These are phyloP conservation scores for Pseudonitzschia multiseries DNA, from an alignment of 108 stramenopile genomes.

Conservation along the genomic window DNA sequence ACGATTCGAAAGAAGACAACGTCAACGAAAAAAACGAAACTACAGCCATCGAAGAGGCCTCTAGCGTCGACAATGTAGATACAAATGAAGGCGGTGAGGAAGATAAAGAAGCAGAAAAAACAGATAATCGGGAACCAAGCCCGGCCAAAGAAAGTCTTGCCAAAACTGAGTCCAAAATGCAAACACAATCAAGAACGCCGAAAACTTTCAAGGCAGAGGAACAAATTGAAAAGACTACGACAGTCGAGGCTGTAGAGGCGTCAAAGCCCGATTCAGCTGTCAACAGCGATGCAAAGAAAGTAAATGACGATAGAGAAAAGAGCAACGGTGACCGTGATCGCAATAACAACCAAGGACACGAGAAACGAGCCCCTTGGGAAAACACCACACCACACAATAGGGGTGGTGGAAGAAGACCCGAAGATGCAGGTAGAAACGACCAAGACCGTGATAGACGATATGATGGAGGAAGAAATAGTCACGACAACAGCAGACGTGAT, in stretches of 20 bases:
- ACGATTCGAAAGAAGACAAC: conserved; percentile 6
- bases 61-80: conserved; percentile 10
- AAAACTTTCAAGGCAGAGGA: no score
- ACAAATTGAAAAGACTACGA: no score
- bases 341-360: conserved; percentile 11
- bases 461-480: not conserved
- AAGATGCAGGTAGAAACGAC: not conserved
- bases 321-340: not conserved
- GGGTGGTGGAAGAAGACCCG: conserved; percentile 8
- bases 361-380: conserved; percentile 5
- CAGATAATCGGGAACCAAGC: not conserved
- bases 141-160: not conserved
- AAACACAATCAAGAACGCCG: no score
- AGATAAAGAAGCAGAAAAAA: conserved; percentile 24
- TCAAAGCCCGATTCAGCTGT: no score
- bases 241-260: no score
- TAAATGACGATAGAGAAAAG: not conserved
- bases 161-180: not conserved
- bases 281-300: not conserved
- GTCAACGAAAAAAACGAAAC: conserved; percentile 7
- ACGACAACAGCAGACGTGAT: conserved; percentile 2
- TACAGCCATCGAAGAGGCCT: not conserved
- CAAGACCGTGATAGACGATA: not conserved
- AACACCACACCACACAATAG: not conserved
- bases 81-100: conserved; percentile 27